Base-by-base conservation (phyloP, 2,329 filamentous ascomycete species). In the Cryphonectria carpinicola region DNA sequence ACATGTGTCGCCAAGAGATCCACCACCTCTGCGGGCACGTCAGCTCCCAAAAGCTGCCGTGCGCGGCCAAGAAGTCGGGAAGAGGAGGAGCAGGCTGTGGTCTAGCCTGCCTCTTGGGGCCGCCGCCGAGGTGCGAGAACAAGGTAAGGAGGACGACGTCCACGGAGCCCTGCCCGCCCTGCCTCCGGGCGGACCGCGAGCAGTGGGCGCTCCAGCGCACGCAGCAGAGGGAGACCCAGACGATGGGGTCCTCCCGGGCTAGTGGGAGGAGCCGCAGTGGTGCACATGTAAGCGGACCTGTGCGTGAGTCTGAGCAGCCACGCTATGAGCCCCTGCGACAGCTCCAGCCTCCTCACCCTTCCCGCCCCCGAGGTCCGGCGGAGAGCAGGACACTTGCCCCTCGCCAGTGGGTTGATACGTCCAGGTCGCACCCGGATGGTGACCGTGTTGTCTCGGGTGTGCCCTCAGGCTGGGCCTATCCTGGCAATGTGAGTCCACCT, bases 391-490 rank as follows among this genome's bases (percentile, higher is more conserved):
- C 58, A 3, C 58, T 35, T 39, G 58, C 19, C 4, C 10, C 58
- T 61, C 35, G 58, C 58, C 32, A n/a, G 32, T 61, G 58, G 58
- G 58, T 61, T 35, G 58, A 61, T n/a, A 61, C 58, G 19, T 61
- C 58, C 35, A 22, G 32, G 35, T n/a, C 32, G 6, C 14, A 39
- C 22, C 32, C 19, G 58, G 17, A 0, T 11, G 58, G 58, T 17
- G 58, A 61, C 32, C 32, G 58, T 39, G 7, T n/a, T 61, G 58
- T 61, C 32, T 61, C 58, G 3, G 17, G 32, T 14, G 58, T 39
- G 19, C 32, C 58, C 35, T 61, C 35, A n/a, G 58, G 58, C 32
- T 61, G 58, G 58, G 58, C 35, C 17, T 61, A 61, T 39, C 32
- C 58, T 7, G 35, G 58, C 58, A 61, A 1, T 19, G 58, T 61